These are phyloP conservation scores for Lunularia cruciata DNA, from an alignment of 225 moss, liverwort and hornwort species.

Conservation along the genomic window DNA sequence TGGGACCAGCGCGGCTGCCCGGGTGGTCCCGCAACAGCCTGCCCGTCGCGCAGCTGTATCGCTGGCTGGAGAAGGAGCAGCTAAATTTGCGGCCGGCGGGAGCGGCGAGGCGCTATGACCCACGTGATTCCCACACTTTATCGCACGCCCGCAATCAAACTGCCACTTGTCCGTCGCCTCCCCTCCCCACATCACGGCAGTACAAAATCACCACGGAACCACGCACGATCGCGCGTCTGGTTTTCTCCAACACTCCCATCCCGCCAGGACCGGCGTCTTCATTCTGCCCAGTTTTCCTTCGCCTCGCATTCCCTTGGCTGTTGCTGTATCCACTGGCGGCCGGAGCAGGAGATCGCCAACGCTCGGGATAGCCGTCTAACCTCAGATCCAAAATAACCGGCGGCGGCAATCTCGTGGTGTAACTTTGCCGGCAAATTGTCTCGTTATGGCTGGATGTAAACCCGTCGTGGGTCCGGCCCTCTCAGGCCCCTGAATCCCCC, in stretches of 20 bases:
- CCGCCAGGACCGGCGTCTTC: neutral
- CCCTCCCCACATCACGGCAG: neutral
- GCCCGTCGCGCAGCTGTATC: constrained; percentile 3
- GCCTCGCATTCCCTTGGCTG: neutral
- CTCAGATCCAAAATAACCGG: constrained; percentile 12
- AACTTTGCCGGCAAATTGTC: neutral
- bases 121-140: constrained; percentile 11
- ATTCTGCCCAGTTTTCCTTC: neutral
- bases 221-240: constrained; percentile 5
- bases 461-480: neutral
- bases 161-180: too few species aligned
- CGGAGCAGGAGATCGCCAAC: neutral
- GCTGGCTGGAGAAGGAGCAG: constrained; percentile 6
- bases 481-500: neutral
- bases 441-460: neutral
- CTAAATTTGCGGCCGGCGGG: constrained; percentile 18
- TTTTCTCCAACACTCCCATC: neutral
- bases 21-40: constrained; percentile 3
- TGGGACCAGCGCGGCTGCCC: neutral
- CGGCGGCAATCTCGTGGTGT: constrained; percentile 7
- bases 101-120: constrained; percentile 13
- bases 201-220: neutral
- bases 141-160: neutral
- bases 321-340: neutral
- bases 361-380: neutral